Evolutionary conservation across 805 yeast genomes (phyloP).

Genomic region (Myxozyma monticola): DNA sequence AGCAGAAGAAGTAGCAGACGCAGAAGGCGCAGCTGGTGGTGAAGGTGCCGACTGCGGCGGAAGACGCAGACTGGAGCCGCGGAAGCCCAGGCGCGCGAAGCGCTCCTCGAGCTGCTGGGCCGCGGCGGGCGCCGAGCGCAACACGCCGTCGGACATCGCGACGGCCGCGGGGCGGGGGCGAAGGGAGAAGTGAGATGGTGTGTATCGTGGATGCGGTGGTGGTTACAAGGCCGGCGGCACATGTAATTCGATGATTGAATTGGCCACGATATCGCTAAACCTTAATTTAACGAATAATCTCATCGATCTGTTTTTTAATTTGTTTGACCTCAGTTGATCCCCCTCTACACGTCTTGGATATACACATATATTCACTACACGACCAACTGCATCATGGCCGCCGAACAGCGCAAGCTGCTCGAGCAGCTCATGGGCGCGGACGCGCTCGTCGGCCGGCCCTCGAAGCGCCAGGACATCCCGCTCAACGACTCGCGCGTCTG

Average conservation of each 20-base stretch:
- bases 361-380: too few species aligned
- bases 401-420: slow-evolving; percentile 70
- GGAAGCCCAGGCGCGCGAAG: slow-evolving; percentile 1
- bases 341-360: too few species aligned
- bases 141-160: slow-evolving; percentile 4
- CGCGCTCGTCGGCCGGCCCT: slow-evolving; percentile 34
- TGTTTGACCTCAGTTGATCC: too few species aligned
- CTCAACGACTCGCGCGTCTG: slow-evolving; percentile 65
- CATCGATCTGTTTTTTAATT: too few species aligned
- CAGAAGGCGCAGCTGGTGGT: background rate
- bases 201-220: too few species aligned
- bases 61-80: background rate
- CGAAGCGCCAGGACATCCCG: slow-evolving; percentile 45
- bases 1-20: too few species aligned
- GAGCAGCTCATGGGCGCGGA: slow-evolving; percentile 78
- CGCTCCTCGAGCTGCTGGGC: slow-evolving; percentile 3
- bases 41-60: background rate
- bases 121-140: slow-evolving; percentile 5
- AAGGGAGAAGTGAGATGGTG: too few species aligned
- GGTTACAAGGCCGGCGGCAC: too few species aligned
- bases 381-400: slow-evolving; percentile 50
- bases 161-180: too few species aligned
- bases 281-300: too few species aligned
- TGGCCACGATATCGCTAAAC: too few species aligned
- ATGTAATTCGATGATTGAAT: too few species aligned